Base-by-base conservation (phyloP, 2,329 filamentous ascomycete genomes). In the Cladophialophora immunda region DNA sequence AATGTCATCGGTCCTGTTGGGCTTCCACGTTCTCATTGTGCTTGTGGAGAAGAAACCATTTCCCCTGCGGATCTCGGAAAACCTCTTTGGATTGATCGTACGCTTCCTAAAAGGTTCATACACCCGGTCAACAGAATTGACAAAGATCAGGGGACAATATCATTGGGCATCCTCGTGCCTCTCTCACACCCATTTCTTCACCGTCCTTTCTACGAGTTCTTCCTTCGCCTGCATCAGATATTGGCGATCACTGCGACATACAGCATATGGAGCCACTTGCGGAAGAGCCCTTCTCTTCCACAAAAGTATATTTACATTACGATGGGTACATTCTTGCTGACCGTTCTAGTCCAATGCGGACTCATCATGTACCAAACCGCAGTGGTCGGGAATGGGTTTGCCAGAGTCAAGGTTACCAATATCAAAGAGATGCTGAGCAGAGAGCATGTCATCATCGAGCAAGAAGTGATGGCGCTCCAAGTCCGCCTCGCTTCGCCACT, bases 31-130 rank as follows among this genome's bases (percentile, higher is more conserved):
- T 13, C 54, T 72, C 9, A 38, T 38, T 17, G 25, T 36, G 17
- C 25, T 66, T 36, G 58, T 36, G 36, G 32, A 22, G 9, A 9
- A 58, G 50, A 32, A 25, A 11, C 25, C 67, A 25, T 58, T 65
- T 50, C 17, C 45, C 22, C 32, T 64, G 38, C 22, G 30, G n/a
- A 29, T 61, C 29, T 13, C 15, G 3, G 38, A 70, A 41, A 68
- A 70, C 30, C 68, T 65, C 25, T 70, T 58, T 32, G 57, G 45
- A 47, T 13, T 71, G 25, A 64, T 71, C 25, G 67, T 73, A 62
- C 58, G 64, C 47, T 29, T 25, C 15, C 47, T 53, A 38, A 15
- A 38, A 38, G 36, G 36, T 38, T 15, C 13, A 5, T 53, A 25
- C n/a, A 25, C 6, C 47, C 8, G 8, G 27, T 53, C 15, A 22